Conservation (phyloP, 176 grass and related monocot genomes). For the Oryza glaberrima region DNA sequence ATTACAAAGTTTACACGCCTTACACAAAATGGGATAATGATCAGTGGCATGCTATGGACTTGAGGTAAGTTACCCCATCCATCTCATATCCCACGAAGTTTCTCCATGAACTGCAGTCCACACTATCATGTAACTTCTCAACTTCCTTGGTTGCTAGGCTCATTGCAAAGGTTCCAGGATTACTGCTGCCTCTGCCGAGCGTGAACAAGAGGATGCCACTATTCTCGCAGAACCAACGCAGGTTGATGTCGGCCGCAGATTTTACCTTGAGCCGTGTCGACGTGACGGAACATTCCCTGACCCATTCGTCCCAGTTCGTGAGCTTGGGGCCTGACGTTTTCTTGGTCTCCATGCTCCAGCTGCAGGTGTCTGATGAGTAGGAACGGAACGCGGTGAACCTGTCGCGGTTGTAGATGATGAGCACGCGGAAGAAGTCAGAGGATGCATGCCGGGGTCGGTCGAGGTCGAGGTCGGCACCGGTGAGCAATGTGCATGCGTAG, state of each 20-base stretch:
- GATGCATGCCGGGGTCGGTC: no score
- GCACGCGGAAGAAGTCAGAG: not conserved
- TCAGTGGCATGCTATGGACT: not conserved
- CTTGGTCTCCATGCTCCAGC: not conserved
- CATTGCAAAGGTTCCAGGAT: not conserved
- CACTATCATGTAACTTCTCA: no score
- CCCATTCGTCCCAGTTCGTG: not conserved
- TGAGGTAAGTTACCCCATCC: constrained; percentile 8
- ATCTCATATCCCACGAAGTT: constrained; percentile 20
- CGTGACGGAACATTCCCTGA: not conserved
- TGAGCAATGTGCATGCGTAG: constrained; percentile 39
- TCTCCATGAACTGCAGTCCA: not conserved
- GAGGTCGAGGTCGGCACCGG: not conserved
- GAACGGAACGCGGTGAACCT: constrained; percentile 21
- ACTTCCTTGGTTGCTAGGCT: no score
- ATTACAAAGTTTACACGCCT: no score
- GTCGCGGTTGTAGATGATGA: not conserved
- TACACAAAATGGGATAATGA: no score
- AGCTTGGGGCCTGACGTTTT: not conserved
- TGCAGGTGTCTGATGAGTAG: constrained; percentile 22
- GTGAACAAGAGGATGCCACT: constrained; percentile 19
- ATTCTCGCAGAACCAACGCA: constrained; percentile 14
- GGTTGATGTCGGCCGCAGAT: not conserved
- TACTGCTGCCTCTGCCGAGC: not conserved
- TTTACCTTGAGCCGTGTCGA: not conserved